These are phyloP conservation scores for Lineolata rhizophorae DNA, from an alignment of 495 filamentous ascomycete species.

Conservation along the genomic window DNA sequence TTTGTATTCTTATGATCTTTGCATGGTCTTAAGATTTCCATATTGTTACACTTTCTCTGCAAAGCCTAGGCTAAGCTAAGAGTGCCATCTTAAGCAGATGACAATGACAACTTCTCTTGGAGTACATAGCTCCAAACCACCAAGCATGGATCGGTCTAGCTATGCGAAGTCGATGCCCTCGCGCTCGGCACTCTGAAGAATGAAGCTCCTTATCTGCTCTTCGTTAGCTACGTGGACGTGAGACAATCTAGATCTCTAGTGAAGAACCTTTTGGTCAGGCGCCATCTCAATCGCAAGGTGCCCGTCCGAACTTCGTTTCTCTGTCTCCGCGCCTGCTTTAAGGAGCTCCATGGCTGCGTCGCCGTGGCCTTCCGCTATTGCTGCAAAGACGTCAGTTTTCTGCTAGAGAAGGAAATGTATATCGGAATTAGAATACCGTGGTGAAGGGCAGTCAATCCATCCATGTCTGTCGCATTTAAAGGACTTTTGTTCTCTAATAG, in stretches of 20 bases:
- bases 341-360: slow-evolving; percentile 66
- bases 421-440: too few relatives aligned
- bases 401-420: not conserved
- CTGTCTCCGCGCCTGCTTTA: slow-evolving; percentile 64
- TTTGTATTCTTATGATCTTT: not conserved
- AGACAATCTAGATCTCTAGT: not conserved
- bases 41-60: not conserved
- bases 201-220: slow-evolving; percentile 46
- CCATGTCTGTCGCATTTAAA: slow-evolving; percentile 64
- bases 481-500: slow-evolving; percentile 63
- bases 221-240: not conserved
- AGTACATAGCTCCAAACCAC: too few relatives aligned
- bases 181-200: slow-evolving; percentile 55
- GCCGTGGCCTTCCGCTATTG: slow-evolving; percentile 76
- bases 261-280: slow-evolving; percentile 53
- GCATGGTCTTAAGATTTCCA: not conserved
- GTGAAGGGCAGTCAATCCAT: slow-evolving; percentile 74
- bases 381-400: slow-evolving; percentile 12
- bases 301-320: slow-evolving; percentile 56
- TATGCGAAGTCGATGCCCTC: slow-evolving; percentile 56
- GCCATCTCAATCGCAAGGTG: slow-evolving; percentile 57
- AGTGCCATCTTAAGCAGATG: too few relatives aligned
- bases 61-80: too few relatives aligned
- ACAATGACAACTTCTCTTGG: too few relatives aligned
- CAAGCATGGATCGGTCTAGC: not conserved